Percentiles rank a stretch among this genome's conserved stretches.
Conservation (phyloP, 441 rosid genomes). For the Erysimum pusillum region DNA sequence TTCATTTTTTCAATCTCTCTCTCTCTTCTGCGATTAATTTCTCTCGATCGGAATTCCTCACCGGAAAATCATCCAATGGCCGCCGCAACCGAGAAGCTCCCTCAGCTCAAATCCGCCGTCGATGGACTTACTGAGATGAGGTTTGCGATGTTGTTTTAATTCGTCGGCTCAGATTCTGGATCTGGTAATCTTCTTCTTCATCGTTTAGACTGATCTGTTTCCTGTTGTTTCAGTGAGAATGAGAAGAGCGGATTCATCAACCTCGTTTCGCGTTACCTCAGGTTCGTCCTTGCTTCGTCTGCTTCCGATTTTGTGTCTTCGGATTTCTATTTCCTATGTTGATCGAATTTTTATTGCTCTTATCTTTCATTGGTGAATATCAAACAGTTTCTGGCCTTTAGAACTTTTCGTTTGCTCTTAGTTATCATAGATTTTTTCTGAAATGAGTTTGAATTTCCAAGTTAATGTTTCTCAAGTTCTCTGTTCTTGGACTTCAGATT, state of each 20-base stretch:
- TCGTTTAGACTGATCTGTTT: conserved; percentile 7
- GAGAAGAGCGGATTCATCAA: conserved; percentile 87
- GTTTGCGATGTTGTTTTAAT: conserved; percentile 42
- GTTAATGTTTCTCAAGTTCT: neutral
- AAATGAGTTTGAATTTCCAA: neutral
- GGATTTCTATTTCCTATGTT: neutral
- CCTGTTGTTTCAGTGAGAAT: conserved; percentile 59
- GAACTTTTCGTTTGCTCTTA: no score
- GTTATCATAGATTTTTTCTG: neutral
- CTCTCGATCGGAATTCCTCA: conserved; percentile 8
- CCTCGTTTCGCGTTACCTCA: conserved; percentile 85
- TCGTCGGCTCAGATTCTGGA: conserved; percentile 7
- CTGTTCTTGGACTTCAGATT: neutral
- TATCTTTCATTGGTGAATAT: neutral
- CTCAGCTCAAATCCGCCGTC: conserved; percentile 68
- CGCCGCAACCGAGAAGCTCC: conserved; percentile 62
- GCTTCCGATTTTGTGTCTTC: neutral
- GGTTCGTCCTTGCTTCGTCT: conserved; percentile 50
- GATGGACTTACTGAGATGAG: conserved; percentile 81
- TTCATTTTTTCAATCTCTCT: conserved; percentile 13
- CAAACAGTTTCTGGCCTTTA: neutral
- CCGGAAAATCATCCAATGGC: conserved; percentile 54
- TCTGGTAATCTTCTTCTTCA: conserved; percentile 2
- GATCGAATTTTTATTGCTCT: neutral
- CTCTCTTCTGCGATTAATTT: neutral